Evolutionary conservation across 169 alveolate species (phyloP).

Genomic region (Cryptosporidium xiaoi): DNA sequence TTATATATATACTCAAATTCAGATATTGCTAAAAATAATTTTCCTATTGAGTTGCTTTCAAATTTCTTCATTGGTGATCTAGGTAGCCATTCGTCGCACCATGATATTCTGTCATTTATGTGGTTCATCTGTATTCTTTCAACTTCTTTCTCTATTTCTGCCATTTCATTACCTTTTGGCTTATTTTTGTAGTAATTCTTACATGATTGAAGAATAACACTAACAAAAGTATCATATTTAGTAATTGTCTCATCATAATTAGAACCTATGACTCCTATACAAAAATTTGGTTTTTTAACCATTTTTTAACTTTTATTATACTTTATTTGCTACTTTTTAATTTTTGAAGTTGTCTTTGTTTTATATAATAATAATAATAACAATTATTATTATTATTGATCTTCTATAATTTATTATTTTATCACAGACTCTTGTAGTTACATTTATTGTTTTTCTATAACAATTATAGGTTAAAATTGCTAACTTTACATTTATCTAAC

Average conservation of each 20-base stretch:
- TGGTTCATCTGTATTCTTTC: slow-evolving; percentile 21
- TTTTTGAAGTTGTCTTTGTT: too few species aligned
- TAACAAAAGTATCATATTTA: slow-evolving; percentile 26
- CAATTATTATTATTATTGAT: too few species aligned
- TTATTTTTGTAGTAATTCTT: slow-evolving; percentile 31
- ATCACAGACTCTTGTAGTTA: too few species aligned
- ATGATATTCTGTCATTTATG: slow-evolving; percentile 12
- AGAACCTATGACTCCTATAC: slow-evolving; percentile 32
- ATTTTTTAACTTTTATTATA: too few species aligned
- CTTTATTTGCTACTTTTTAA: too few species aligned
- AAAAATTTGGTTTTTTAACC: neutral
- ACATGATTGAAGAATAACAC: slow-evolving; percentile 51
- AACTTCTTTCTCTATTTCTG: slow-evolving; percentile 9
- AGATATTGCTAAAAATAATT: slow-evolving; percentile 58
- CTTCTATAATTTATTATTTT: too few species aligned
- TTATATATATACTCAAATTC: slow-evolving; percentile 60
- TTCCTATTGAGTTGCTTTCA: slow-evolving; percentile 32
- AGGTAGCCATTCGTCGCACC: slow-evolving; percentile 67
- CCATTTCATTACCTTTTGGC: slow-evolving; percentile 12
- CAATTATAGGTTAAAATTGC: too few species aligned
- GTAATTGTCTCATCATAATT: slow-evolving; percentile 71
- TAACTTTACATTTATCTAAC: too few species aligned
- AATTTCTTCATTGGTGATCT: slow-evolving; percentile 24
- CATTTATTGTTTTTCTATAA: too few species aligned
- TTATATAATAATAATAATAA: too few species aligned